Percentiles rank a stretch among this genome's conserved stretches.
These are phyloP conservation scores for Diaporthe citriasiana DNA, from an alignment of 2,329 filamentous ascomycete species.

Conservation along the genomic window DNA sequence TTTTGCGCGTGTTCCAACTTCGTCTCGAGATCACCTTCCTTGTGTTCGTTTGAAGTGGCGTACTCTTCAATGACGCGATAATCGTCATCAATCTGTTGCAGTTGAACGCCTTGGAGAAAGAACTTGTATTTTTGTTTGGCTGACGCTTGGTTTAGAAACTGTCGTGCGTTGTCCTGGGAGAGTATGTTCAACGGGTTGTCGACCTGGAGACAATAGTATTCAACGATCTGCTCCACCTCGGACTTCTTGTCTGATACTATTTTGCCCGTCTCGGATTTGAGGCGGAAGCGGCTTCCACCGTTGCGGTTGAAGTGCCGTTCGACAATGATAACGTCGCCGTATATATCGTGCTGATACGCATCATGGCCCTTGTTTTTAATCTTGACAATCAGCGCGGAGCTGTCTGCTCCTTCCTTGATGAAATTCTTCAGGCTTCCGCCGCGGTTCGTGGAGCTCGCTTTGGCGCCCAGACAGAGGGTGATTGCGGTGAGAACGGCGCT, in stretches of 20 bases:
- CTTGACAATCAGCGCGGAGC: constrained; percentile 81
- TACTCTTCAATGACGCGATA: constrained; percentile 87
- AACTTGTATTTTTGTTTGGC: constrained; percentile 94
- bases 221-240: constrained; percentile 92
- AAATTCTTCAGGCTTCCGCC: constrained; percentile 89
- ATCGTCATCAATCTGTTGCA: constrained; percentile 92
- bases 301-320: constrained; percentile 87
- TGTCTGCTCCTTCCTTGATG: constrained; percentile 89
- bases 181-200: constrained; percentile 97
- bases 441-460: constrained; percentile 92
- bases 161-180: constrained; percentile 93
- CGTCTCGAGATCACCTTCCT: constrained; percentile 72
- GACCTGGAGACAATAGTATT: constrained; percentile 93
- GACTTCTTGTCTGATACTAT: constrained; percentile 85
- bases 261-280: constrained; percentile 80
- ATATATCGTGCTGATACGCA: constrained; percentile 86
- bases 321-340: constrained; percentile 88
- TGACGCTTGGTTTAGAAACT: constrained; percentile 90
- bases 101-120: constrained; percentile 93
- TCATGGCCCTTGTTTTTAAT: constrained; percentile 92
- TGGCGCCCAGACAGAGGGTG: constrained; percentile 94
- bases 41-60: constrained; percentile 78
- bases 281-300: constrained; percentile 85
- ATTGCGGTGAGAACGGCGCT: constrained; percentile 95
- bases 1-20: constrained; percentile 74